Conservation (phyloP, 2,329 filamentous ascomycete species). For the Scedosporium boydii region DNA sequence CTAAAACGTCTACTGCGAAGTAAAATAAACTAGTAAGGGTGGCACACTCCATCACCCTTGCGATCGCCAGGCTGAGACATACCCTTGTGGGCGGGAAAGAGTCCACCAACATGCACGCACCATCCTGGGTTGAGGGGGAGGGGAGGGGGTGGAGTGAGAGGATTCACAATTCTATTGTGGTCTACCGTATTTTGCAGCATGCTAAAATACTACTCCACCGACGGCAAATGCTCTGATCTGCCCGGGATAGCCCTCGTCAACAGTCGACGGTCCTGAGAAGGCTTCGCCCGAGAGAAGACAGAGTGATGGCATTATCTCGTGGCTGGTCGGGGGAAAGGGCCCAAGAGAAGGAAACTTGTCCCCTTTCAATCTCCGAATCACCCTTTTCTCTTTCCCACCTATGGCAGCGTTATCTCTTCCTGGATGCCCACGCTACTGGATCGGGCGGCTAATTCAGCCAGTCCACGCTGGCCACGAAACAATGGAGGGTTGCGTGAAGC, state of each 20-base stretch:
- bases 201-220: neutral
- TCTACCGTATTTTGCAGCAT: neutral
- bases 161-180: neutral
- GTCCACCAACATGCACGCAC: neutral
- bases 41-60: neutral
- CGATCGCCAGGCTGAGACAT: constrained; percentile 5
- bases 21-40: neutral
- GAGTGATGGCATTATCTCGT: neutral
- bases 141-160: neutral
- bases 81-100: constrained; percentile 3
- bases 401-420: neutral
- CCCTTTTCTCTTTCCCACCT: neutral
- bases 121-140: neutral
- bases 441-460: constrained; percentile 7
- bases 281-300: too few relatives aligned
- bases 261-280: neutral
- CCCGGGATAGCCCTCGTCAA: neutral
- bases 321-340: neutral
- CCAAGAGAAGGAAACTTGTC: neutral
- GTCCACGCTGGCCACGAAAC: constrained; percentile 6
- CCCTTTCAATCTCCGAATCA: neutral
- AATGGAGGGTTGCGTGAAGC: neutral
- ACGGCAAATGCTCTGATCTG: neutral
- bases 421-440: neutral
- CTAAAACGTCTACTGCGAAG: neutral